Evolutionary conservation across 768 basidiomycete species (phyloP).

Genomic region (Rhizopogon salebrosus): DNA sequence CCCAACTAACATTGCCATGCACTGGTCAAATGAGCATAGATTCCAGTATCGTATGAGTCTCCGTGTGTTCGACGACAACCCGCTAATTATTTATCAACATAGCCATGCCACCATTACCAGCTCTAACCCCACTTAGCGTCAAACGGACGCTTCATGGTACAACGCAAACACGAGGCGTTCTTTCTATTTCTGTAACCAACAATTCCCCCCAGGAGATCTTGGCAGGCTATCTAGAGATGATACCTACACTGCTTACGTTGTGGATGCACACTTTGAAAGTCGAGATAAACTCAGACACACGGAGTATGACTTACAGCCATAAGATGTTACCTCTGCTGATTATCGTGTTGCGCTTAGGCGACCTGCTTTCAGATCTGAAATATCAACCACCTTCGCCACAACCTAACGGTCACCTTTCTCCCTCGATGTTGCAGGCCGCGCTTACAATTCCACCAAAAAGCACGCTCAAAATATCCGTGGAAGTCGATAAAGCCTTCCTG

Average conservation of each 20-base stretch:
- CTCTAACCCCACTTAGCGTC: slow-evolving; percentile 50
- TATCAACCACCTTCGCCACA: slow-evolving; percentile 43
- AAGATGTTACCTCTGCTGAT: not conserved
- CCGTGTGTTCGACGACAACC: not conserved
- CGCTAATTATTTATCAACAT: not conserved
- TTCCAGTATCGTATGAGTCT: slow-evolving; percentile 56
- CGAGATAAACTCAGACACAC: slow-evolving; percentile 27
- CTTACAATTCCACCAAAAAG: slow-evolving; percentile 66
- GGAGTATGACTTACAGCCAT: not conserved
- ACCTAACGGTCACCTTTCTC: slow-evolving; percentile 12
- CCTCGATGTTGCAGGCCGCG: slow-evolving; percentile 71
- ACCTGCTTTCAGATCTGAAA: slow-evolving; percentile 56
- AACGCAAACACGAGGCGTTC: slow-evolving; percentile 70
- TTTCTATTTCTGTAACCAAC: slow-evolving; percentile 66
- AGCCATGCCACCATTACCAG: slow-evolving; percentile 34
- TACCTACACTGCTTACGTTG: slow-evolving; percentile 90
- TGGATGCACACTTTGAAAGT: slow-evolving; percentile 76
- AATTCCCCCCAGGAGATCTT: slow-evolving; percentile 39
- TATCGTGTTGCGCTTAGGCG: slow-evolving; percentile 35
- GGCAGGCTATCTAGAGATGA: slow-evolving; percentile 74
- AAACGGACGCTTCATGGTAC: slow-evolving; percentile 69
- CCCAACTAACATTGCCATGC: slow-evolving; percentile 53
- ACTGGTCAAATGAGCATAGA: slow-evolving; percentile 41
- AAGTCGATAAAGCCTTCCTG: slow-evolving; percentile 79
- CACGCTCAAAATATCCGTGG: slow-evolving; percentile 61